Percentiles rank a stretch among this genome's conserved stretches.
Conservation (phyloP, 2,329 filamentous ascomycete genomes). For the Fusarium scirpi region DNA sequence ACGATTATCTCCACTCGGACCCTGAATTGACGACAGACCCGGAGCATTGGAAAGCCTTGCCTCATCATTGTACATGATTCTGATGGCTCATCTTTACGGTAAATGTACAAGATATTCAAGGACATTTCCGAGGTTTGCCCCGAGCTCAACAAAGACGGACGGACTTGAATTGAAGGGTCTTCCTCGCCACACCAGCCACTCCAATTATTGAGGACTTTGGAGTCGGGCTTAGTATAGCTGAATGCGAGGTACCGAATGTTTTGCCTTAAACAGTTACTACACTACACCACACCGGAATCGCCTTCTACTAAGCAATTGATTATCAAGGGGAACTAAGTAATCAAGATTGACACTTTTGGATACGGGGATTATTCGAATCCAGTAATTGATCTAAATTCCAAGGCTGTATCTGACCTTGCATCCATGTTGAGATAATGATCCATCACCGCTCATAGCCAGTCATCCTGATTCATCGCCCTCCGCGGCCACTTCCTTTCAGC, state of each 20-base stretch:
- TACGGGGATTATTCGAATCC: slow-evolving; percentile 14
- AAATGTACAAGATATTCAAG: slow-evolving; percentile 10
- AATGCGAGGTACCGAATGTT: slow-evolving; percentile 19
- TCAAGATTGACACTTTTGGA: slow-evolving; percentile 1
- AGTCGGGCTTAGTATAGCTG: neutral
- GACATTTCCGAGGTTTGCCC: slow-evolving; percentile 20
- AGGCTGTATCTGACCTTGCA: slow-evolving; percentile 17
- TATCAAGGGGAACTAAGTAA: slow-evolving; percentile 1
- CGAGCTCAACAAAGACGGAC: slow-evolving; percentile 20
- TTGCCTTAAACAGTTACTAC: neutral
- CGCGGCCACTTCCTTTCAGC: slow-evolving; percentile 30
- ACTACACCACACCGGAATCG: slow-evolving; percentile 33
- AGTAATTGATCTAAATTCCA: slow-evolving; percentile 19
- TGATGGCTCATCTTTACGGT: slow-evolving; percentile 24
- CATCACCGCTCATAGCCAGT: slow-evolving; percentile 8
- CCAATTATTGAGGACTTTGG: slow-evolving; percentile 25
- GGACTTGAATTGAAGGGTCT: slow-evolving; percentile 26
- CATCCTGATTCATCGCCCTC: slow-evolving; percentile 25
- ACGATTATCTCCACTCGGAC: slow-evolving; percentile 28
- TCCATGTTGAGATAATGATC: neutral
- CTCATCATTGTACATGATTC: slow-evolving; percentile 19
- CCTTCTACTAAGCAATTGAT: slow-evolving; percentile 25
- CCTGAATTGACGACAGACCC: slow-evolving; percentile 28
- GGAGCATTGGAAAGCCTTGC: slow-evolving; percentile 21
- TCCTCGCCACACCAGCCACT: slow-evolving; percentile 47